phyloP scores from a whole-genome alignment of 1,284 basidiomycete genomes.

The Rhodotorula sp. region DNA sequence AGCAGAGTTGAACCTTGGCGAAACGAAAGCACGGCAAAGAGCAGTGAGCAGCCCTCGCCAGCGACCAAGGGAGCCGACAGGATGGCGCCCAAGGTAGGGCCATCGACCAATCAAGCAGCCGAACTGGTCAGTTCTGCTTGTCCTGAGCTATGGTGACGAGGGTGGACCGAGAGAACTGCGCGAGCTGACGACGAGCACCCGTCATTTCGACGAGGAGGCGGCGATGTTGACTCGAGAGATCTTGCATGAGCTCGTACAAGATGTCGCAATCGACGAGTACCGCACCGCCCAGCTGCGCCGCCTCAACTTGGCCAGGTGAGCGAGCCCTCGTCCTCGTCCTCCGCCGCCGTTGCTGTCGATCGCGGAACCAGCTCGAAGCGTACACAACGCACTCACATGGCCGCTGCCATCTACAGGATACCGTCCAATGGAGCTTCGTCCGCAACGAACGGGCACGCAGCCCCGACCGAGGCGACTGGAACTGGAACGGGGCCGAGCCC shows the following conservation, averaged over 20 bases:
- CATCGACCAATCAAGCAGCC: too few species aligned
- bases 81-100: too few species aligned
- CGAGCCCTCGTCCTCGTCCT: not conserved
- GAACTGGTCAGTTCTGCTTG: too few species aligned
- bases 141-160: too few species aligned
- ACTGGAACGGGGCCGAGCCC: constrained; percentile 13
- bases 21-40: too few species aligned
- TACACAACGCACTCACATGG: not conserved
- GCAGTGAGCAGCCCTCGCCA: too few species aligned
- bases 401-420: not conserved
- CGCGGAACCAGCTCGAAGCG: not conserved
- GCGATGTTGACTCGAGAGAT: constrained; percentile 16
- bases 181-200: not conserved
- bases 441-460: not conserved
- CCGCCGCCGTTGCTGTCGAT: too few species aligned
- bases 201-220: constrained; percentile 10
- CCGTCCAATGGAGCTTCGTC: not conserved
- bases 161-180: too few species aligned
- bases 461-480: not conserved
- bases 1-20: too few species aligned
- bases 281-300: constrained; percentile 13
- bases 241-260: constrained; percentile 26
- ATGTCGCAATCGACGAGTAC: constrained; percentile 36
- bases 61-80: too few species aligned
- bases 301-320: constrained; percentile 10